Conservation (phyloP, 2,329 filamentous ascomycete genomes). For the Aspergillus japonicus region DNA sequence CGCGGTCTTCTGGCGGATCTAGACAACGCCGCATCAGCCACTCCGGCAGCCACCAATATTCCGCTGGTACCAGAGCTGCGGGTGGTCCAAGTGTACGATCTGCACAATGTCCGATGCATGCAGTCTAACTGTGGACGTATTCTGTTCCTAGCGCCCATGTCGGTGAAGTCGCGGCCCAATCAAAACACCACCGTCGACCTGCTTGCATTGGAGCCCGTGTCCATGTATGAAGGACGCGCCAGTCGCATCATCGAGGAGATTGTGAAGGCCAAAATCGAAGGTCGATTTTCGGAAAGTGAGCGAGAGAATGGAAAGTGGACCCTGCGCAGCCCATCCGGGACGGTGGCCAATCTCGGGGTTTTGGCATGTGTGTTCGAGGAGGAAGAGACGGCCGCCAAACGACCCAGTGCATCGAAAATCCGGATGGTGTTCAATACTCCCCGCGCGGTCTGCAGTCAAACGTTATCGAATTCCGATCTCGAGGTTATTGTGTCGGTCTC, state of each 20-base stretch:
- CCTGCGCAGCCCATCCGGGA: slow-evolving; percentile 66
- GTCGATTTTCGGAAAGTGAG: slow-evolving; percentile 78
- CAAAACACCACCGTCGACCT: slow-evolving; percentile 43
- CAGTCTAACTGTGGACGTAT: slow-evolving; percentile 42
- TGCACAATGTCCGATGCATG: slow-evolving; percentile 69
- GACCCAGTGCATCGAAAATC: slow-evolving; percentile 44
- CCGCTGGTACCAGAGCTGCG: slow-evolving; percentile 62
- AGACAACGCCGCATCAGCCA: slow-evolving; percentile 70
- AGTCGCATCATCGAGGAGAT: slow-evolving; percentile 79
- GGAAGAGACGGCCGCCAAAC: slow-evolving; percentile 49
- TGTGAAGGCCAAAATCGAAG: slow-evolving; percentile 80
- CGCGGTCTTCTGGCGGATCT: slow-evolving; percentile 79
- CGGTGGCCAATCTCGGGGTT: slow-evolving; percentile 54
- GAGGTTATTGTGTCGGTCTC: slow-evolving; percentile 64
- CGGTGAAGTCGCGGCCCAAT: slow-evolving; percentile 20
- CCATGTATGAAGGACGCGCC: slow-evolving; percentile 75
- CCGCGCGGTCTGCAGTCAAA: slow-evolving; percentile 30
- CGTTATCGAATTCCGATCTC: slow-evolving; percentile 34
- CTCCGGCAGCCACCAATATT: slow-evolving; percentile 25
- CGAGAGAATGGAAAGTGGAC: slow-evolving; percentile 80
- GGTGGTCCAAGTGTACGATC: slow-evolving; percentile 70
- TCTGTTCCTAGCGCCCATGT: slow-evolving; percentile 37
- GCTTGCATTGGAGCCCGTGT: slow-evolving; percentile 69
- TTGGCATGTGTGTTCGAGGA: slow-evolving; percentile 49
- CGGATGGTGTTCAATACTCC: slow-evolving; percentile 39